Evolutionary conservation across 2,329 filamentous ascomycete species (phyloP), one percentile per base, ranked within the genome.

Genomic region (Phyllosticta citriasiana): DNA sequence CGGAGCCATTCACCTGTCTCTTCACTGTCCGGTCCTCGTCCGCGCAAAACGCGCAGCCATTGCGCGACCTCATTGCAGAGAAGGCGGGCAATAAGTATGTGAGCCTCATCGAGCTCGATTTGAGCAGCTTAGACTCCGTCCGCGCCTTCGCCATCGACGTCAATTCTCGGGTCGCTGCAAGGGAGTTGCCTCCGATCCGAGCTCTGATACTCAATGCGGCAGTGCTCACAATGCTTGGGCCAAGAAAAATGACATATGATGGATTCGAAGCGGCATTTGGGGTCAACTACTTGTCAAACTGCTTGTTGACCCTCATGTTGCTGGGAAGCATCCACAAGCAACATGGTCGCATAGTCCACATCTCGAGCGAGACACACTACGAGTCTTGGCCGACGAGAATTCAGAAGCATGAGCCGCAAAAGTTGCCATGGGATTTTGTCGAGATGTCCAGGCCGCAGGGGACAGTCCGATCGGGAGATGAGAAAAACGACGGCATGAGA

Each of bases 121-220:
- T 67, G 16, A 55, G 61, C 22, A 57, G 40, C 10, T 62, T 65
- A 10, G 57, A 51, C 7, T 63, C 62, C 50, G 63, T 67, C 16
- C 65, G 67, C 7, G 3, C 33, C 9, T 60, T 63, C 6, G 64
- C 67, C 4, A 58, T 54, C 6, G 53, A 27, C 25, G 66, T 68
- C 59, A 67, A 68, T 56, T 62, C 40, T 6, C 55, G 63, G 33
- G 61, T 66, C 40, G 64, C 70, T 4, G 62, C 63, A 16, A 71
- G 71, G n/a, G 64, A 70, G 1, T 65, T 77, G 25, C 74, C 76
- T 6, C 74, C 69, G 0, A 76, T 79, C 58, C 70, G 69, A 16
- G 74, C 69, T 1, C 66, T 79, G 4, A 71, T 78, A 10, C 70
- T 79, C 25, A 71, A 69, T 52, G 70, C 70, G 1, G 71, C 57